Base-by-base conservation (phyloP, 495 filamentous ascomycete species). In the Penicillium herquei region DNA sequence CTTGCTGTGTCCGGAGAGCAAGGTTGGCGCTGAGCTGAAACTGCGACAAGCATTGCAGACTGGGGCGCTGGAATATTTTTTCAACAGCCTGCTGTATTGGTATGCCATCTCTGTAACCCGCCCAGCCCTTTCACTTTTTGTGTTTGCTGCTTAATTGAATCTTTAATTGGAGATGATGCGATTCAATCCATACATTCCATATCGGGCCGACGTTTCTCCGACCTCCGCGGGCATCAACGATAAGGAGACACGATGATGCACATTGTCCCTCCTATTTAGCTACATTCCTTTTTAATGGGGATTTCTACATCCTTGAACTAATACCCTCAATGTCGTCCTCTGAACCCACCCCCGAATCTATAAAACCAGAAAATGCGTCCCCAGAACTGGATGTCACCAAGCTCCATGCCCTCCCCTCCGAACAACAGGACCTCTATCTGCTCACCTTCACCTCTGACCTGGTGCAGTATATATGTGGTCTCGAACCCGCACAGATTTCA, bases 361-460 rank as follows among this genome's bases (percentile, higher is more conserved):
- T 63, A 35, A 44, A 66, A 43, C 52, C 70, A 50, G 66, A 70
- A 62, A 72, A 70, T 68, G 71, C 64, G 59, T 57, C 66, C 49
- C 70, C 71, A 42, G 84, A 94, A 76, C 86, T 99, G 66, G 92
- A 99, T 67, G 69, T 96, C 60, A 69, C 83, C 49, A 96, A 94
- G 73, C 85, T 99, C 47, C 87, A 96, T 72, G 82, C 89, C 45
- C 85, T 98, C 51, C 88, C 93, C 53, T 88, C 91, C 32, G 94
- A 98, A 76, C 93, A 99, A 66, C 95, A 98, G 71, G 91, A 96
- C 62, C 84, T 98, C 17, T 92, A 91, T 68, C 81, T 99, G 54
- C 78, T 98, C 49, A 95, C 87, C 40, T 97, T 96, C 69, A 87
- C 92, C 31, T 87, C 90, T 31, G 84, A 88, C 43, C 81, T 98